Evolutionary conservation across 352 stramenopile species (phyloP).

Genomic region (Pythium monospermum): DNA sequence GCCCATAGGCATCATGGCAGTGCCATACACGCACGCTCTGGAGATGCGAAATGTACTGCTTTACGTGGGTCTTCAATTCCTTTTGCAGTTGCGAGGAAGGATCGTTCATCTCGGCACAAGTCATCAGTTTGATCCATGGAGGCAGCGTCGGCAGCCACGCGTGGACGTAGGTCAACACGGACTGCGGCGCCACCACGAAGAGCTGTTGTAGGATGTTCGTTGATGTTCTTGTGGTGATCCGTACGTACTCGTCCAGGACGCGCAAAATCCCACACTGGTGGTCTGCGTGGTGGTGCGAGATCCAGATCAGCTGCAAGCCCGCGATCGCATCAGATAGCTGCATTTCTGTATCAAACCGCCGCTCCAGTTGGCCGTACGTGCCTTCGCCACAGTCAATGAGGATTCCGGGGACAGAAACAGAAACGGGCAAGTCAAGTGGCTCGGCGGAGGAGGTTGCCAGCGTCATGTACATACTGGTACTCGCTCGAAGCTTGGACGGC

Average conservation of each 20-base stretch:
- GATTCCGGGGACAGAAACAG: constrained; percentile 31
- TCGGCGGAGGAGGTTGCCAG: constrained; percentile 24
- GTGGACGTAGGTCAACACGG: constrained; percentile 49
- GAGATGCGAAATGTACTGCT: constrained; percentile 29
- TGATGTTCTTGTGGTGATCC: constrained; percentile 18
- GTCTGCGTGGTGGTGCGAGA: constrained; percentile 96
- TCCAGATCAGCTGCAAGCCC: constrained; percentile 90
- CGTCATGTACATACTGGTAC: constrained; percentile 90
- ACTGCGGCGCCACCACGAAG: constrained; percentile 46
- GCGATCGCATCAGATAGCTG: constrained; percentile 31
- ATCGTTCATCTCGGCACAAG: constrained; percentile 56
- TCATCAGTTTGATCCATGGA: constrained; percentile 28
- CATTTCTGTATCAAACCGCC: constrained; percentile 36
- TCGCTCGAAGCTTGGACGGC: constrained; percentile 96
- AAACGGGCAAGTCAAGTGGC: too few species aligned
- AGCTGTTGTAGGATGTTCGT: constrained; percentile 1
- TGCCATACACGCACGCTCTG: constrained; percentile 70
- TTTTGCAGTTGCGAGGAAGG: constrained; percentile 16
- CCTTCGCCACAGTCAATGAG: constrained; percentile 95
- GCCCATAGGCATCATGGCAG: constrained; percentile 72
- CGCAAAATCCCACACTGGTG: constrained; percentile 95
- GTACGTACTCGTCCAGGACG: constrained; percentile 69
- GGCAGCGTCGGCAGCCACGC: constrained; percentile 37
- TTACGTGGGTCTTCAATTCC: constrained; percentile 29
- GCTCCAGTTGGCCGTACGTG: constrained; percentile 89